Conservation (phyloP, 192 early-diverging fungal genomes). For the Podochytrium sp. region DNA sequence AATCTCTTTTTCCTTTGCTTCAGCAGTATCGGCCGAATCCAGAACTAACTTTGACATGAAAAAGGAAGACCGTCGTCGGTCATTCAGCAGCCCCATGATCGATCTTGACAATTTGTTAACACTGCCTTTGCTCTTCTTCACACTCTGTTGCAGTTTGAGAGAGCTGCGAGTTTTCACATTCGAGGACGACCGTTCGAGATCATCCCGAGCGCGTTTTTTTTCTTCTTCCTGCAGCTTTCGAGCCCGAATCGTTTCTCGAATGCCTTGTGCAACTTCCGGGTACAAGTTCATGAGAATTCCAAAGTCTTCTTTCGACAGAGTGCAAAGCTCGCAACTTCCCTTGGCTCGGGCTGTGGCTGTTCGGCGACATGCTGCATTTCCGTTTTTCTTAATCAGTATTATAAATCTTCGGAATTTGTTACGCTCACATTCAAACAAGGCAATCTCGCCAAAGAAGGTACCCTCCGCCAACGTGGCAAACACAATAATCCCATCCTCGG, state of each 20-base stretch:
- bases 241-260: constrained; percentile 32
- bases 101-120: too few relatives aligned
- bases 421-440: constrained; percentile 36
- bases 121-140: too few relatives aligned
- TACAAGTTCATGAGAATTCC: constrained; percentile 30
- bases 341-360: constrained; percentile 34
- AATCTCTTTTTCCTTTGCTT: too few relatives aligned
- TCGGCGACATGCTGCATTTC: constrained; percentile 32
- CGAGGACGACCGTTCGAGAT: too few relatives aligned
- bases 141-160: too few relatives aligned
- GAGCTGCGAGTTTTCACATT: too few relatives aligned
- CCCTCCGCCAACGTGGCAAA: constrained; percentile 30
- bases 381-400: background rate
- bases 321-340: constrained; percentile 41
- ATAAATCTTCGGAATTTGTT: background rate
- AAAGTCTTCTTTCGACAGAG: constrained; percentile 38
- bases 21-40: too few relatives aligned
- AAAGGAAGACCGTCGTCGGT: too few relatives aligned
- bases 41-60: too few relatives aligned
- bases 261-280: constrained; percentile 33
- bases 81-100: too few relatives aligned
- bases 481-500: constrained; percentile 26
- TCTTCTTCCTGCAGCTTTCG: constrained; percentile 36
- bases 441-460: constrained; percentile 37
- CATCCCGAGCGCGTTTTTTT: too few relatives aligned